These are phyloP conservation scores for Fusarium foetens DNA, from an alignment of 2,329 filamentous ascomycete species.

Conservation along the genomic window DNA sequence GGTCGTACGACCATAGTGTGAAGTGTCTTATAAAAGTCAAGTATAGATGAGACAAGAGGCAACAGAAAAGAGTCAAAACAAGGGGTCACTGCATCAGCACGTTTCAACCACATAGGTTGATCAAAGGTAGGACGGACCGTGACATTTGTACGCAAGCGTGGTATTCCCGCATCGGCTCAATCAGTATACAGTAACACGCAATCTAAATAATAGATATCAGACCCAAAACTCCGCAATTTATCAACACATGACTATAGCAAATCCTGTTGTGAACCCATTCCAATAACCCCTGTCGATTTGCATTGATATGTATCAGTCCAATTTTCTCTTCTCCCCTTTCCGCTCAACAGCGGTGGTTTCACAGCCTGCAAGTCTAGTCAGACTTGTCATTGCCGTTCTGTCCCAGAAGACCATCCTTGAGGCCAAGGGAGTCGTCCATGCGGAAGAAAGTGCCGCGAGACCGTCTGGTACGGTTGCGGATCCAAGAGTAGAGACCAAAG, in stretches of 20 bases:
- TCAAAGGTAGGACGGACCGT: constrained; percentile 3
- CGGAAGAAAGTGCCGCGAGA: constrained; percentile 69
- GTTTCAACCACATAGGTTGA: not conserved
- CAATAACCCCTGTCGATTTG: constrained; percentile 11
- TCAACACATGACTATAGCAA: constrained; percentile 9
- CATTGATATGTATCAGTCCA: not conserved
- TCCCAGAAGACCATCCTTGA: constrained; percentile 74
- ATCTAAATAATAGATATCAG: constrained; percentile 23
- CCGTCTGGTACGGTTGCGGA: constrained; percentile 64
- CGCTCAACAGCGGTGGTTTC: not conserved
- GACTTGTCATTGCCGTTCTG: constrained; percentile 51
- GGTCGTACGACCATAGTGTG: not conserved
- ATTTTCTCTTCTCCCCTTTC: not conserved
- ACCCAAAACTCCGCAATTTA: constrained; percentile 44
- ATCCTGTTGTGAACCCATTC: constrained; percentile 12
- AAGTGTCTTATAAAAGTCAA: not conserved
- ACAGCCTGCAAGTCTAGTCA: constrained; percentile 40
- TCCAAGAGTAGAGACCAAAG: constrained; percentile 63
- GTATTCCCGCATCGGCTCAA: constrained; percentile 16
- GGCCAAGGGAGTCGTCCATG: constrained; percentile 66
- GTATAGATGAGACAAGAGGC: not conserved
- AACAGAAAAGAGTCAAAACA: not conserved
- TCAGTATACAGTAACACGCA: constrained; percentile 34
- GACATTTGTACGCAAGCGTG: constrained; percentile 30
- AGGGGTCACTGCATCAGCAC: not conserved